Percentiles rank a stretch among this genome's conserved stretches.
Evolutionary conservation across 192 early-diverging fungal species (phyloP).

Genomic region (Podila verticillata): DNA sequence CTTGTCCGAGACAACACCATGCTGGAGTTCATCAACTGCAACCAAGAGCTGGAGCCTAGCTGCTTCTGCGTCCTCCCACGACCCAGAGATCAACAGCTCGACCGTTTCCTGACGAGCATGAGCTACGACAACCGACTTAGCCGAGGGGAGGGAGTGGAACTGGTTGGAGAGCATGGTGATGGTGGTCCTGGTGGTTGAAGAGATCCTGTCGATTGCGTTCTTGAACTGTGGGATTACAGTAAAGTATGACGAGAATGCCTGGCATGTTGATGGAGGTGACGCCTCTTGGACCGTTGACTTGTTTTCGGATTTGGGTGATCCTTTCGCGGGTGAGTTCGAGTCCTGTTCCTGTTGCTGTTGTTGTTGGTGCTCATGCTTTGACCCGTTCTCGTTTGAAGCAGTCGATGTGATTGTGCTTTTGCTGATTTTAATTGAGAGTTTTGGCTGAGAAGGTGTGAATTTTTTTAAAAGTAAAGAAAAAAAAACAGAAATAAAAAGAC

Average conservation of each 20-base stretch:
- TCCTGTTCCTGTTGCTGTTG: no score
- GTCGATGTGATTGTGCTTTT: slow-evolving; percentile 33
- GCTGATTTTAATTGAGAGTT: slow-evolving; percentile 42
- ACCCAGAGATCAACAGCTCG: slow-evolving; percentile 41
- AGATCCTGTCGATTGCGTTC: slow-evolving; percentile 30
- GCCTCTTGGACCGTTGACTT: neutral
- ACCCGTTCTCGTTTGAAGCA: slow-evolving; percentile 7
- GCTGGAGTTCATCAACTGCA: slow-evolving; percentile 32
- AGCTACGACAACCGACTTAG: slow-evolving; percentile 34
- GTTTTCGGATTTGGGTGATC: neutral
- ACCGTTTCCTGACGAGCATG: slow-evolving; percentile 43
- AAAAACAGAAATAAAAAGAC: neutral
- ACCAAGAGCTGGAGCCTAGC: slow-evolving; percentile 38
- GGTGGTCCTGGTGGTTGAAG: slow-evolving; percentile 25
- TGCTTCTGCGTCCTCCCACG: slow-evolving; percentile 47
- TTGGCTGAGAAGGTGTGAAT: slow-evolving; percentile 14
- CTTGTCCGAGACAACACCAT: slow-evolving; percentile 25
- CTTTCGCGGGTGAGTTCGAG: neutral
- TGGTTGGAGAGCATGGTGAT: slow-evolving; percentile 42
- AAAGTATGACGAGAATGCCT: slow-evolving; percentile 22
- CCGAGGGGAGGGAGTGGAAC: slow-evolving; percentile 35
- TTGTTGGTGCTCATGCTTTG: neutral
- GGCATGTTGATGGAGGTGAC: neutral
- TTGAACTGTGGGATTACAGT: slow-evolving; percentile 42
- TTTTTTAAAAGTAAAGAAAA: neutral